These are phyloP conservation scores for Oropetium thomaeum DNA, from an alignment of 176 grass and related monocot species.

Conservation along the genomic window DNA sequence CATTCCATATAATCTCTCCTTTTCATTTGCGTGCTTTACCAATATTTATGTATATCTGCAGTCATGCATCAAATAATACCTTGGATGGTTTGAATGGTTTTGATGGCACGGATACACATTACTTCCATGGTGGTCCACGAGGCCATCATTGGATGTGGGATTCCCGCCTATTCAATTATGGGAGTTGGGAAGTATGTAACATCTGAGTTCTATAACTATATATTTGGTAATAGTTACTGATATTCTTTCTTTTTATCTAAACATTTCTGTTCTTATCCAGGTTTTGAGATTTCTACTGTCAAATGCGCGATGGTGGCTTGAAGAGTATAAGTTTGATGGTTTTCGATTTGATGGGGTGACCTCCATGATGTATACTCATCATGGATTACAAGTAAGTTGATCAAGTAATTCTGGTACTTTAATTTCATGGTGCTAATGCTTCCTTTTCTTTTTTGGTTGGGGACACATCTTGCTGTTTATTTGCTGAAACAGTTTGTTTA, in stretches of 20 bases:
- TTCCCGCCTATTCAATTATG: constrained; percentile 97
- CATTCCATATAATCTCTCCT: constrained; percentile 15
- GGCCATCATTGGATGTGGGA: constrained; percentile 99
- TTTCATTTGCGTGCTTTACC: constrained; percentile 30
- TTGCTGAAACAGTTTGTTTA: constrained; percentile 1
- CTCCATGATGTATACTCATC: constrained; percentile 99
- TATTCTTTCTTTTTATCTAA: constrained; percentile 31
- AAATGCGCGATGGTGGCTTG: constrained; percentile 97
- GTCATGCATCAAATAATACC: constrained; percentile 91
- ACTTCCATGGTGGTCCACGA: constrained; percentile 82
- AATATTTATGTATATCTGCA: constrained; percentile 43
- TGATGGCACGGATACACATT: constrained; percentile 91
- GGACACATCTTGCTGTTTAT: not conserved
- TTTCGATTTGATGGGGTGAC: constrained; percentile 98
- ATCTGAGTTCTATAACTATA: not conserved
- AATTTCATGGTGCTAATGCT: not conserved
- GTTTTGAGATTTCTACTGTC: constrained; percentile 87
- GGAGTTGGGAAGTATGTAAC: constrained; percentile 84
- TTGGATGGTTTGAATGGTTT: constrained; percentile 93
- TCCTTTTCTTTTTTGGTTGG: not conserved
- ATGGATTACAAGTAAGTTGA: constrained; percentile 79
- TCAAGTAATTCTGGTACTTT: constrained; percentile 19
- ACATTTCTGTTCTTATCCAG: constrained; percentile 43
- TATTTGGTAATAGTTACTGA: constrained; percentile 22
- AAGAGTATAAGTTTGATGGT: constrained; percentile 96